Conservation (phyloP, 208 protist species). For the Acanthamoeba pearcei region DNA sequence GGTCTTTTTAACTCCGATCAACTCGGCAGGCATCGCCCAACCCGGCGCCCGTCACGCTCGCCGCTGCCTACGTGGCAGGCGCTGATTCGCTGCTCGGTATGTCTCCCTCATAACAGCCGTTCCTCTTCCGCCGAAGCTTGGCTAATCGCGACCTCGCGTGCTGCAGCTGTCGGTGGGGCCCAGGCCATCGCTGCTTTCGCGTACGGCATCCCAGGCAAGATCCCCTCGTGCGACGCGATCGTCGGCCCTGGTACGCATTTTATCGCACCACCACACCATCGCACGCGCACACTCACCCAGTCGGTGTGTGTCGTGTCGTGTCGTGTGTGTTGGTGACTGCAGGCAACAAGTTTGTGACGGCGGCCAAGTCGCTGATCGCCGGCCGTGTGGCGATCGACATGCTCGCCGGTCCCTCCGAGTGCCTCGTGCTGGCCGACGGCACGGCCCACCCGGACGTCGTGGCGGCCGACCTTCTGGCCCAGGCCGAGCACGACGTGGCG, state of each 20-base stretch:
- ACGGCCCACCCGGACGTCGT: slow-evolving; percentile 84
- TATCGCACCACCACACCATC: not conserved
- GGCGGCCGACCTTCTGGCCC: slow-evolving; percentile 89
- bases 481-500: slow-evolving; percentile 89
- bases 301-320: not conserved
- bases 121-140: slow-evolving; percentile 17
- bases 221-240: slow-evolving; percentile 87
- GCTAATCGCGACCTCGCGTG: too few species aligned
- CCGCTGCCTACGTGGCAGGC: slow-evolving; percentile 86
- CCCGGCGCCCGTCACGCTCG: slow-evolving; percentile 77
- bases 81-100: slow-evolving; percentile 80
- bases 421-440: slow-evolving; percentile 85
- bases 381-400: slow-evolving; percentile 90
- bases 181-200: slow-evolving; percentile 90
- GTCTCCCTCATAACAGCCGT: not conserved
- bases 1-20: slow-evolving; percentile 4
- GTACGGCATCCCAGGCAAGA: slow-evolving; percentile 83
- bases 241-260: slow-evolving; percentile 82
- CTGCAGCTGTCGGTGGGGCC: slow-evolving; percentile 85
- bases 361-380: slow-evolving; percentile 90
- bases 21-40: slow-evolving; percentile 86
- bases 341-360: slow-evolving; percentile 90
- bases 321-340: not conserved
- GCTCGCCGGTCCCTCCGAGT: slow-evolving; percentile 90
- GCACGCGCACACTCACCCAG: not conserved